Base-by-base conservation (phyloP, 495 filamentous ascomycete genomes). In the Cercophora newfieldiana region DNA sequence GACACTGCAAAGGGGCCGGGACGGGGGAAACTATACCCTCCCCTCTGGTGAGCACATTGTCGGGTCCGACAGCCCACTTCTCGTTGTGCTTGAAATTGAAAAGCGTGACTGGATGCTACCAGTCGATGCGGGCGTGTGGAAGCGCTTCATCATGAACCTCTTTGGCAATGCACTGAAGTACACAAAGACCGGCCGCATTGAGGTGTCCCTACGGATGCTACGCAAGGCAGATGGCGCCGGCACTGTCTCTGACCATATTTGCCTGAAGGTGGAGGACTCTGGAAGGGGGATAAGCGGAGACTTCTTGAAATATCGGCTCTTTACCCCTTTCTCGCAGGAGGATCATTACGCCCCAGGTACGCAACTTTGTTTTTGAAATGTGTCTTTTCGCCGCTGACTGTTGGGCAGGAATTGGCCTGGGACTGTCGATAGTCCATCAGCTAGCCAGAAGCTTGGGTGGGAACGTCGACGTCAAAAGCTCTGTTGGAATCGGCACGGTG, bases 91-190 rank as follows among this genome's bases (percentile, higher is more conserved):
- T 16, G 75, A 80, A 24, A 72, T 81, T 19, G 68, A 67, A 25
- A 62, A 16, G n/a, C 55, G 8, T 66, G 72, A 28, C 24, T 79
- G 78, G 79, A 72, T 68, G 4, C 68, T 79, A 58, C 69, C 73
- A 3, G 44, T 77, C 22, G 75, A 80, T 53, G 66, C 76, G n/a
- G 83, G 82, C 1, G 82, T 82, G 0, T 80, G 68, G 68, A 74
- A 74, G 48, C 47, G 92, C 2, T 85, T 93, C 49, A 83, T 95
- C 31, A 91, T 93, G 89, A 94, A 96, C 68, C 67, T 94, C 1
- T 88, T 92, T 61, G 90, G 92, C 19, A 96, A 96, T 74, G 87
- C 92, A 0, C 83, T 94, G 69, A 96, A 96, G 68, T 94, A 92
- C 68, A 93, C 89, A 6, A 81, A 81, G 7, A 75, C 80, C 1